These are phyloP conservation scores for Nepenthes gracilis DNA, from an alignment of 148 eudicot genomes.

Conservation along the genomic window DNA sequence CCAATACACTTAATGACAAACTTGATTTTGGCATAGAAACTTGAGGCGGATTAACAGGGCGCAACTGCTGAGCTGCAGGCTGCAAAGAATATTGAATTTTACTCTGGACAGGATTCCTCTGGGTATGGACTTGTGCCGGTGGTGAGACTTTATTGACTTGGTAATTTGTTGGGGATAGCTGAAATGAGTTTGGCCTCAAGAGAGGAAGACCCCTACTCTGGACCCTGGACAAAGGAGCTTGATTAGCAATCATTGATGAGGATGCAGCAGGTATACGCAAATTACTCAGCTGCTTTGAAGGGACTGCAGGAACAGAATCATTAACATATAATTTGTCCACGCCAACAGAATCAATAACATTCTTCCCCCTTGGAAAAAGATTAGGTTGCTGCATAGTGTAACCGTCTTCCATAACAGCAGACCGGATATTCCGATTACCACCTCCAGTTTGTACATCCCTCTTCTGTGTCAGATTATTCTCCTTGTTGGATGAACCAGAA, in stretches of 20 bases:
- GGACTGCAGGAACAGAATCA: conserved; percentile 26
- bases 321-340: conserved; percentile 39
- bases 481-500: conserved; percentile 59
- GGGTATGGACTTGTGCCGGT: conserved; percentile 28
- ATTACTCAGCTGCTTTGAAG: conserved; percentile 33
- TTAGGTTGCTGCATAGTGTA: conserved; percentile 10
- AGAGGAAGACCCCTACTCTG: too few relatives aligned
- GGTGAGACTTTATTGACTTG: conserved; percentile 24
- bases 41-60: conserved; percentile 40
- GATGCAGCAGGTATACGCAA: conserved; percentile 20
- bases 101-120: conserved; percentile 32
- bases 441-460: conserved; percentile 45
- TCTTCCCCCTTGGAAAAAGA: conserved; percentile 22
- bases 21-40: conserved; percentile 48
- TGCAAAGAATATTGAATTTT: conserved; percentile 7
- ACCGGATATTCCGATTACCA: conserved; percentile 27
- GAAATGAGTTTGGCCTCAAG: too few relatives aligned
- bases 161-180: too few relatives aligned
- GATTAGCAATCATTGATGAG: conserved; percentile 8
- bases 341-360: conserved; percentile 31
- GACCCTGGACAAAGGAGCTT: conserved; percentile 10
- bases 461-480: conserved; percentile 26
- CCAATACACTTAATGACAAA: conserved; percentile 22
- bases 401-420: conserved; percentile 16
- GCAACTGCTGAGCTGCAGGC: conserved; percentile 30